Evolutionary conservation across 106 monocot genomes (phyloP), one percentile per base, ranked within the genome.

Genomic region (Dioscorea dumetorum): DNA sequence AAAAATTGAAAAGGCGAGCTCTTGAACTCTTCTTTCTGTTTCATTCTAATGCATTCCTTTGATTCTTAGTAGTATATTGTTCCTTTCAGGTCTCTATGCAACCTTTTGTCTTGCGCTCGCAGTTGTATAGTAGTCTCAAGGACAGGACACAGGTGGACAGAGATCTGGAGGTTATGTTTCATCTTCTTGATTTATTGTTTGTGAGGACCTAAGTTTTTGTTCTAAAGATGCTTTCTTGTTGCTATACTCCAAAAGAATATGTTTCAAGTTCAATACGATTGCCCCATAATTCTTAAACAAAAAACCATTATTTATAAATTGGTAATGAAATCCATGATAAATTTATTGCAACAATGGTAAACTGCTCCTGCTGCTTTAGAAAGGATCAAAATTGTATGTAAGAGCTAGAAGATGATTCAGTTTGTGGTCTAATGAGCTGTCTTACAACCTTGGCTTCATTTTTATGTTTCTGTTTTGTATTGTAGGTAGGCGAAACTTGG

Each of bases 101-200:
- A 16, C 94, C 90, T 79, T 90, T 94, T 67, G 79, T 90, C 65
- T 77, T 94, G 50, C 81, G 73, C 5, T 84, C 87, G 19, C 94
- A 94, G 62, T 67, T 94, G 49, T 94, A 94, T 59, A 94, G 90
- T 57, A 83, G 87, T 57, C 70, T 94, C 54, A 87, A 81, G 70
- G 81, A 94, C 74, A 85, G 94, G 77, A 90, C 90, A 32, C 94
- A 90, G 74, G 94, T 94, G 67, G 94, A 94, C 61, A 78, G 94
- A 78, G 90, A 94, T 22, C 72, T 94, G 61, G 90, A 94, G 94
- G 94, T 88, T 58, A 35, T 63, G 8, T 62, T 65, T 77, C 66
- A 23, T 56, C 11, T 16, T 59, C 61, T 35, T 12, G 15, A 18
- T 32, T 2, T 53, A 13, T 56, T 60, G 4, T 19, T 49, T 16